Conservation (phyloP, 2,329 filamentous ascomycete species). For the Dryadomyces sulphureus region DNA sequence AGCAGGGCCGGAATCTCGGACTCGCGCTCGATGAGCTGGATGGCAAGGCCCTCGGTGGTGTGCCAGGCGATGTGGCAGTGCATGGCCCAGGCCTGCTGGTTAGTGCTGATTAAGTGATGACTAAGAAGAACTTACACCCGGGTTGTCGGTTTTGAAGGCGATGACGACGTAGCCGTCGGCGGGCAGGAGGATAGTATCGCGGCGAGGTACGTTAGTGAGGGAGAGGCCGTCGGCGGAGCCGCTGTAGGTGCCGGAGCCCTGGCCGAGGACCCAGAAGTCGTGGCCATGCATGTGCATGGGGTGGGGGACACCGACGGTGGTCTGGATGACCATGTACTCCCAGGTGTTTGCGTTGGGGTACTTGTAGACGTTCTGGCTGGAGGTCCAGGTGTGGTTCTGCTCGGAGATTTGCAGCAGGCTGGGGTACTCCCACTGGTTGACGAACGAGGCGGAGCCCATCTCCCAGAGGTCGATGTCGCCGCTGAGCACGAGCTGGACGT, state of each 20-base stretch:
- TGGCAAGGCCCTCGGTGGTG: conserved; percentile 2
- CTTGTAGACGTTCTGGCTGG: conserved; percentile 6
- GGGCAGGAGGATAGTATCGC: conserved; percentile 28
- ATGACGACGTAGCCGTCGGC: conserved; percentile 26
- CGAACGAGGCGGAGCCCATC: conserved; percentile 12
- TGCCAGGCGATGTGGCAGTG: conserved; percentile 46
- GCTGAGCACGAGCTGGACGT: conserved; percentile 2
- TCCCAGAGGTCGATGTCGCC: conserved; percentile 13
- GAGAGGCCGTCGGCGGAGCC: conserved; percentile 12
- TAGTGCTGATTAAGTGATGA: not conserved
- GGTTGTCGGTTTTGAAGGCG: conserved; percentile 31
- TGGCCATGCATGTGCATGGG: conserved; percentile 30
- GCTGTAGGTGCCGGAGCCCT: conserved; percentile 7
- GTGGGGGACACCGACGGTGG: conserved; percentile 13
- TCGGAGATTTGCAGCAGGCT: conserved; percentile 7
- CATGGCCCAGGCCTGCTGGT: conserved; percentile 25
- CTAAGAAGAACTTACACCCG: conserved; percentile 17
- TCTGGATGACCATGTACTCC: conserved; percentile 9
- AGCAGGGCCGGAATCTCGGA: not conserved
- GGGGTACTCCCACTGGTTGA: conserved; percentile 13
- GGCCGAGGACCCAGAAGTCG: conserved; percentile 24
- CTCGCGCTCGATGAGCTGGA: conserved; percentile 1
- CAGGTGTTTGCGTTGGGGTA: conserved; percentile 6
- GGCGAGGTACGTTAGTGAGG: conserved; percentile 23
- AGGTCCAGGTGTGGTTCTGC: conserved; percentile 7